Conservation (phyloP, 768 basidiomycete species). For the Strobilomyces dryophilus region DNA sequence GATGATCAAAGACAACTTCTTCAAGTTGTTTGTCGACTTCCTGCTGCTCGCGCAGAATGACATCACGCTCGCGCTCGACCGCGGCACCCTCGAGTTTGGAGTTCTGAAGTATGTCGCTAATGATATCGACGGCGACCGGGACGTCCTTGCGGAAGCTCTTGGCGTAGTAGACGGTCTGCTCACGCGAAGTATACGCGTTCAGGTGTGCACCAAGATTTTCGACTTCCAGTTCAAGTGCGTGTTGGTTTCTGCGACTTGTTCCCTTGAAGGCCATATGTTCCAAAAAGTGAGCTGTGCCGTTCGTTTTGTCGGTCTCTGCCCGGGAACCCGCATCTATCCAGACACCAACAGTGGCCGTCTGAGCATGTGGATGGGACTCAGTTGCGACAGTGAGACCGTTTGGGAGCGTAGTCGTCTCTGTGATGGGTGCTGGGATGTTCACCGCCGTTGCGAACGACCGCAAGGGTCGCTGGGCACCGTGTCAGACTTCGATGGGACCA, state of each 20-base stretch:
- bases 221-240: slow-evolving; percentile 91
- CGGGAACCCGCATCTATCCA: slow-evolving; percentile 99
- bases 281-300: slow-evolving; percentile 97
- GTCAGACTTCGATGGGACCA: background rate
- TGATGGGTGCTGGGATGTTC: slow-evolving; percentile 65
- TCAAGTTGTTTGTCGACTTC: slow-evolving; percentile 98
- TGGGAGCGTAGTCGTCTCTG: slow-evolving; percentile 86
- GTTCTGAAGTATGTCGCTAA: slow-evolving; percentile 96
- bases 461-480: slow-evolving; percentile 41
- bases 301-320: slow-evolving; percentile 92
- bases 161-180: slow-evolving; percentile 99
- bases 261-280: slow-evolving; percentile 99
- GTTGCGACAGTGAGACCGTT: slow-evolving; percentile 97
- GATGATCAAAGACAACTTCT: slow-evolving; percentile 98
- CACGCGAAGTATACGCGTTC: slow-evolving; percentile 97
- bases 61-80: slow-evolving; percentile 93
- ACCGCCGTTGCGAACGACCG: slow-evolving; percentile 74
- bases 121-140: slow-evolving; percentile 86
- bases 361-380: slow-evolving; percentile 82
- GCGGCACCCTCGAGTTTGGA: slow-evolving; percentile 85
- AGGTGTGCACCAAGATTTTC: slow-evolving; percentile 97
- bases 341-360: slow-evolving; percentile 97
- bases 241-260: slow-evolving; percentile 82
- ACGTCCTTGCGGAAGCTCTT: slow-evolving; percentile 98
- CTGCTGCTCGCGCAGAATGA: slow-evolving; percentile 95